phyloP scores from a whole-genome alignment of 139 green algal species.

The Chlamydomonas urium region DNA sequence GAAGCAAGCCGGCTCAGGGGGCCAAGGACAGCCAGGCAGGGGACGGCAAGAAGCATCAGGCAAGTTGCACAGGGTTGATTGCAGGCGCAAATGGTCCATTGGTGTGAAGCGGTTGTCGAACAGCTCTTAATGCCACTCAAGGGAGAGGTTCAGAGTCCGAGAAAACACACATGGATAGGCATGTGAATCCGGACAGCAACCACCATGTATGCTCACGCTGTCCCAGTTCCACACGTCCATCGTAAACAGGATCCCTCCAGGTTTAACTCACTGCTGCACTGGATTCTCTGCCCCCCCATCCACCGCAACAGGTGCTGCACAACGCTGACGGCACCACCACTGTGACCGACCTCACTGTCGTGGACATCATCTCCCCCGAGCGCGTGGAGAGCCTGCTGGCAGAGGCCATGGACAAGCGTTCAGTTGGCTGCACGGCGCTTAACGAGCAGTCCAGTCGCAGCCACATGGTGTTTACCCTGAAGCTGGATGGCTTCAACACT shows the following conservation, averaged over 20 bases:
- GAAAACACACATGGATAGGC: too few species aligned
- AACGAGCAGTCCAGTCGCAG: slow-evolving; percentile 86
- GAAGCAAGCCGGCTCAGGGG: slow-evolving; percentile 20
- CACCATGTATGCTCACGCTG: too few species aligned
- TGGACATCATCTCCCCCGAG: slow-evolving; percentile 45
- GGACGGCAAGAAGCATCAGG: slow-evolving; percentile 57
- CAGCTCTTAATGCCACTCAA: too few species aligned
- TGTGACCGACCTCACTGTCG: slow-evolving; percentile 59
- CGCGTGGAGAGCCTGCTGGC: slow-evolving; percentile 33
- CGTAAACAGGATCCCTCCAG: too few species aligned
- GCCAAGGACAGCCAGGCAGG: slow-evolving; percentile 15
- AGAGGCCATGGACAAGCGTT: slow-evolving; percentile 59
- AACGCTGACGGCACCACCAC: slow-evolving; percentile 51
- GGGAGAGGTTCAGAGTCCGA: too few species aligned
- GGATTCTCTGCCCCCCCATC: too few species aligned
- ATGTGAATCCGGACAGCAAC: too few species aligned
- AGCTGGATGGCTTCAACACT: slow-evolving; percentile 70
- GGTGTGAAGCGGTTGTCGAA: too few species aligned
- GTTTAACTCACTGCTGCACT: too few species aligned
- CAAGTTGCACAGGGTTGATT: too few species aligned
- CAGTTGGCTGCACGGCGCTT: slow-evolving; percentile 79
- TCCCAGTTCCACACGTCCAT: too few species aligned
- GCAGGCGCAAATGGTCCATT: too few species aligned
- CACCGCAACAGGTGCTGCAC: slow-evolving; percentile 58
- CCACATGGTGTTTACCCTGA: slow-evolving; percentile 83